Evolutionary conservation across 2,329 filamentous ascomycete genomes (phyloP), one percentile per base, ranked within the genome.

Genomic region (Xylariaceae sp.): DNA sequence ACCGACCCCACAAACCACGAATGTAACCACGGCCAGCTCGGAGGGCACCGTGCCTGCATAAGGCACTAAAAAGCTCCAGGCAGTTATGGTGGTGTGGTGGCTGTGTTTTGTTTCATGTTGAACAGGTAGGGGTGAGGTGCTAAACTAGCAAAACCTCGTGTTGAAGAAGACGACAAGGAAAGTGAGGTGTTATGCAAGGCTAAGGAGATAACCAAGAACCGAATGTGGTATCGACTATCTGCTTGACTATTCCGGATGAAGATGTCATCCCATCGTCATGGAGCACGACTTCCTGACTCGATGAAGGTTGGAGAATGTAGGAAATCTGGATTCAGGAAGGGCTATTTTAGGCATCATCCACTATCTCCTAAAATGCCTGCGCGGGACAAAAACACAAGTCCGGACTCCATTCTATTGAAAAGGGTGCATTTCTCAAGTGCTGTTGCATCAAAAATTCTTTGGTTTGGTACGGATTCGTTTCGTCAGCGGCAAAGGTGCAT

Each of bases 41-140:
- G 21, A 14, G 12, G 32, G 17, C 15, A 13, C 34, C 11, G 54
- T 58, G 56, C 55, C 55, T 58, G 55, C 55, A 55, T 58, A 51
- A 55, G 41, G 43, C 29, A 24, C 21, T 24, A 24, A 24, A 24
- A 7, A n/a, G 7, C 21, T 24, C 7, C 21, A 31, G 24, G 30
- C 13, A 29, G 13, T 36, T 45, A 24, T 28, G 46, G 54, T 55
- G 55, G 55, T 54, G 27, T 28, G 46, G 54, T 55, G 55, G 55
- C 55, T 56, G 50, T 58, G 55, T 24, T 43, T 47, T 28, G 55
- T 57, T 58, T 57, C 53, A 53, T 40, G 40, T 50, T 51, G 36
- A 52, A 40, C 44, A 24, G 11, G 21, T 7, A 6, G 6, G 11
- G 7, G 21, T 24, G n/a, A 24, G 21, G 7, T 11, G 6, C 21